Evolutionary conservation across 2,329 filamentous ascomycete genomes (phyloP).

Genomic region (Aspergillus pseudotamarii): DNA sequence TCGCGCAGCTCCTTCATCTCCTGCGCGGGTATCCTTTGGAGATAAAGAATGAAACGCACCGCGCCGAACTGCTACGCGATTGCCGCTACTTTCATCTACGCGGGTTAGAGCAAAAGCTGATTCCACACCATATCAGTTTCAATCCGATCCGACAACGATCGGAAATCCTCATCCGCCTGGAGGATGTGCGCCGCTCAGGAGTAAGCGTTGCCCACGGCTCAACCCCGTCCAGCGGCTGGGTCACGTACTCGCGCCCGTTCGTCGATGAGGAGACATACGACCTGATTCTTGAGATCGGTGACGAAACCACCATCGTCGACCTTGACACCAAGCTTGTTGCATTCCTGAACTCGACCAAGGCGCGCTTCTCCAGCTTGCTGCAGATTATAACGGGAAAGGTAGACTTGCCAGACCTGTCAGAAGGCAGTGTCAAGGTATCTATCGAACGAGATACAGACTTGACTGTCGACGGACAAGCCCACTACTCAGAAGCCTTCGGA

Average conservation of each 20-base stretch:
- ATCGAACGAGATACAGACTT: slow-evolving; percentile 57
- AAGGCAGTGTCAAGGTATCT: slow-evolving; percentile 24
- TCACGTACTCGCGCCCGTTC: slow-evolving; percentile 82
- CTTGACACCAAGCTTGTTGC: slow-evolving; percentile 61
- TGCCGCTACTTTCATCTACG: slow-evolving; percentile 93
- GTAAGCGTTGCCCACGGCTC: slow-evolving; percentile 60
- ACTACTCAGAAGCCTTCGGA: slow-evolving; percentile 7
- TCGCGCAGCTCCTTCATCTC: slow-evolving; percentile 78
- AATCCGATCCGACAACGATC: slow-evolving; percentile 69
- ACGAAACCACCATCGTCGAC: slow-evolving; percentile 64
- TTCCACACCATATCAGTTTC: slow-evolving; percentile 74
- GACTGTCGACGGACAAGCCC: slow-evolving; percentile 41
- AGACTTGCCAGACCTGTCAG: slow-evolving; percentile 35
- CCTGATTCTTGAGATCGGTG: slow-evolving; percentile 78
- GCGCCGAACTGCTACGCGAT: slow-evolving; percentile 76
- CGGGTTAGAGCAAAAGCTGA: slow-evolving; percentile 83
- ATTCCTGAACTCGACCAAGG: slow-evolving; percentile 72
- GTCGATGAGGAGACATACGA: slow-evolving; percentile 75
- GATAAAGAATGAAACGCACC: slow-evolving; percentile 75
- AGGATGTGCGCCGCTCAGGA: slow-evolving; percentile 88
- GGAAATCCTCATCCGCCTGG: slow-evolving; percentile 78
- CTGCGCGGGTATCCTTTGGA: slow-evolving; percentile 81
- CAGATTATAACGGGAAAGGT: slow-evolving; percentile 82
- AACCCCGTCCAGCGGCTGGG: slow-evolving; percentile 52
- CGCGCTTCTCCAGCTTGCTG: slow-evolving; percentile 71